These are phyloP conservation scores for Neonectria neomacrospora DNA, from an alignment of 2,329 filamentous ascomycete species.

Conservation along the genomic window DNA sequence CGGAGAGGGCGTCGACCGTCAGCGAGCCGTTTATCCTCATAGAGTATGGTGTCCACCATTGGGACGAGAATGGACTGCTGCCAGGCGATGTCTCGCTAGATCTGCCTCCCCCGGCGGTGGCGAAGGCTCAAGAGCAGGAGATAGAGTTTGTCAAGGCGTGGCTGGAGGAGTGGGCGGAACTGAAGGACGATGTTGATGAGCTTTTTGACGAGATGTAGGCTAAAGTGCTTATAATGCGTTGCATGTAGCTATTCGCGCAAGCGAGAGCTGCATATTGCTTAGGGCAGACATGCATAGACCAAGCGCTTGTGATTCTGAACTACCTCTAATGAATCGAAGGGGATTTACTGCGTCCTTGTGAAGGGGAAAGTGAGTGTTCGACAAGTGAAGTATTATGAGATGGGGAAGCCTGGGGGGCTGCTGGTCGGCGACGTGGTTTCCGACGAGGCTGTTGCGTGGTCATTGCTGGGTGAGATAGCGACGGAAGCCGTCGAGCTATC, in stretches of 20 bases:
- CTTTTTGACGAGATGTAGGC: slow-evolving; percentile 17
- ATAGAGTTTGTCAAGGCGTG: slow-evolving; percentile 73
- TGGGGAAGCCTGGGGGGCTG: neutral
- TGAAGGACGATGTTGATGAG: slow-evolving; percentile 18
- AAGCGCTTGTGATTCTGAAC: neutral
- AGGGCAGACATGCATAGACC: neutral
- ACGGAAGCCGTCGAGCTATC: too few relatives aligned
- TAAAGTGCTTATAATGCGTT: slow-evolving; percentile 1
- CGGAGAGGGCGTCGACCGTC: slow-evolving; percentile 66
- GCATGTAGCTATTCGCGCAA: neutral
- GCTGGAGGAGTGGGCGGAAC: slow-evolving; percentile 68
- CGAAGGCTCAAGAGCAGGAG: slow-evolving; percentile 67
- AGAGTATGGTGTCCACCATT: slow-evolving; percentile 80
- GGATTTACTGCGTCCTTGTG: neutral
- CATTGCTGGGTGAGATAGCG: neutral
- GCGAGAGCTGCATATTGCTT: too few relatives aligned
- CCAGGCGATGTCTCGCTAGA: slow-evolving; percentile 68
- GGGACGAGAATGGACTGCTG: slow-evolving; percentile 76
- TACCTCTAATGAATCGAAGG: neutral
- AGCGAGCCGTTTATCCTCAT: slow-evolving; percentile 81
- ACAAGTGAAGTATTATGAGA: neutral
- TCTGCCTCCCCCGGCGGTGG: slow-evolving; percentile 69
- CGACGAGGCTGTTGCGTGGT: neutral
- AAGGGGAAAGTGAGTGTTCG: neutral
- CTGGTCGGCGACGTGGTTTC: too few relatives aligned